Evolutionary conservation across 352 stramenopile species (phyloP), one percentile per base, ranked within the genome.

Genomic region (Detonula confervacea): DNA sequence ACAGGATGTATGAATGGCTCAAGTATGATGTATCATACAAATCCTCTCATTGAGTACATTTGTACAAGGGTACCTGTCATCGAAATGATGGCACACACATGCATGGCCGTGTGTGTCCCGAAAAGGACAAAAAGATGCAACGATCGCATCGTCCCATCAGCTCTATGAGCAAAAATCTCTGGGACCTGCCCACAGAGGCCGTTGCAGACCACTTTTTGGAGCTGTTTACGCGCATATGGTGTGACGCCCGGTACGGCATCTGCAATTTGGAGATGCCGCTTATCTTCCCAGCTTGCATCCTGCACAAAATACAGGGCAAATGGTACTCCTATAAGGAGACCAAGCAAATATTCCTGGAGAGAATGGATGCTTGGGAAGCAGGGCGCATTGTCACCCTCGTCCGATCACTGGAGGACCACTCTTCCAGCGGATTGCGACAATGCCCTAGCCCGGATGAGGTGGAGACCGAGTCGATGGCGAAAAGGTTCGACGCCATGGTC

Each of bases 231-330:
- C 4, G 20, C 5, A 25, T 59, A 25, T 55, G 44, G 27, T 33
- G 29, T 3, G 61, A 24, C 4, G 39, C 39, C 2, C 20, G 22
- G 4, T 22, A 69, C 14, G 30, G 67, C 14, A 8, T 16, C 1
- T 79, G 56, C 1, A 80, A 80, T 54, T 76, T 54, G 1, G 72
- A 80, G 35, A 42, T 37, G 42, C 64, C 64, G 7, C 27, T 80
- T 4, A 35, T 80, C 0, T 69, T 80, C 47, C 35, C 20, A 14
- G 56, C 56, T 4, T 29, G 37, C 11, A 66, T 80, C 14, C 42
- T 80, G 11, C 52, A 63, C 20, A 51, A 25, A 9, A 39, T 47
- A n/a, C 6, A 42, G 12, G 64, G 44, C 11, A 35, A 60, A 2
- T 35, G 22, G 5, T 25, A 25, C 11, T 16, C 64, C 39, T 20